phyloP scores from a whole-genome alignment of 805 yeast genomes.

The Teunomyces funiuensis region DNA sequence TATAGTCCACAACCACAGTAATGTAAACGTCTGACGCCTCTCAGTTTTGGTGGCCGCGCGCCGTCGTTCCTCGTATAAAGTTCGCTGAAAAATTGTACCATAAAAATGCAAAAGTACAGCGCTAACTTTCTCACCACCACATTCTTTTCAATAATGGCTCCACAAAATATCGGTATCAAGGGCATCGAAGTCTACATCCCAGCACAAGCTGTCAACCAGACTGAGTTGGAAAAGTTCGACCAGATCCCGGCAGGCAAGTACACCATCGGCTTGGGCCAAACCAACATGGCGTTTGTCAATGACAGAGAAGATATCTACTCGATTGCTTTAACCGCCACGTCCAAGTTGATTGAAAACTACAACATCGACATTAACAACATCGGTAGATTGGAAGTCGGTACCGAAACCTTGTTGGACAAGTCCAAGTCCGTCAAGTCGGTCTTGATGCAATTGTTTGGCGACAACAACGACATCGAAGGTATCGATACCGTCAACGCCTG shows the following conservation, averaged over 20 bases:
- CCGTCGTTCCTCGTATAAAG: slow-evolving; percentile 6
- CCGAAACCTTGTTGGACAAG: slow-evolving; percentile 95
- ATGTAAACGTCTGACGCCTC: no score
- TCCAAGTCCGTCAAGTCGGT: slow-evolving; percentile 96
- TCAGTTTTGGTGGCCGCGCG: no score
- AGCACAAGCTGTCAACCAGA: slow-evolving; percentile 77
- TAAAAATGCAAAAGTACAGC: background rate
- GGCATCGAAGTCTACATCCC: slow-evolving; percentile 95
- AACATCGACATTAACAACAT: slow-evolving; percentile 75
- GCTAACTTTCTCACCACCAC: slow-evolving; percentile 4
- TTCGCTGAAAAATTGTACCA: slow-evolving; percentile 4
- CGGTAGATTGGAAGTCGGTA: slow-evolving; percentile 97
- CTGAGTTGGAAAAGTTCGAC: slow-evolving; percentile 81
- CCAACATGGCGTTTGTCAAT: slow-evolving; percentile 95
- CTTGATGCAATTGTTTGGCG: slow-evolving; percentile 88
- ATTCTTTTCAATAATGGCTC: slow-evolving; percentile 4
- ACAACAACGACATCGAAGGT: slow-evolving; percentile 91
- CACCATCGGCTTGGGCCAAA: slow-evolving; percentile 98
- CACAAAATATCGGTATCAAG: slow-evolving; percentile 92
- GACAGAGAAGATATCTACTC: slow-evolving; percentile 98
- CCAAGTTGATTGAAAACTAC: slow-evolving; percentile 75
- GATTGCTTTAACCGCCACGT: slow-evolving; percentile 83
- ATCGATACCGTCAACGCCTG: slow-evolving; percentile 95
- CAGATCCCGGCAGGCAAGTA: slow-evolving; percentile 91
- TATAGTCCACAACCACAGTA: no score